Conservation (phyloP, 1,139 yeast genomes). For the Diutina ranongensis region DNA sequence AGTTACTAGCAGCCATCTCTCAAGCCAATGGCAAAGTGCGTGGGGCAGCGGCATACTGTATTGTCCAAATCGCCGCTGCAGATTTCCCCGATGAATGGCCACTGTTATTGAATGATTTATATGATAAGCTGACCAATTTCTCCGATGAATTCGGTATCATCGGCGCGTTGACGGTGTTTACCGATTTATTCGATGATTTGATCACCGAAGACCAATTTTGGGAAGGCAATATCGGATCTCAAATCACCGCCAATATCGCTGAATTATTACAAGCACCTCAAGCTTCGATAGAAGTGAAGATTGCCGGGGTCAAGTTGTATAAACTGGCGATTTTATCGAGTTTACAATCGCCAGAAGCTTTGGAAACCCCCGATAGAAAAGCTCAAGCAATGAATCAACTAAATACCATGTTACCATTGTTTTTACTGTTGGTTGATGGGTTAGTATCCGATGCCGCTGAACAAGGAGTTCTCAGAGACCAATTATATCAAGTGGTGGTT, state of each 20-base stretch:
- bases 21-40: constrained; percentile 51
- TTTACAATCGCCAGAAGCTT: background rate
- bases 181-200: constrained; percentile 76
- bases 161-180: constrained; percentile 63
- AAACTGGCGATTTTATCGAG: background rate
- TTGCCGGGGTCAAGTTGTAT: constrained; percentile 40
- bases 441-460: background rate
- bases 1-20: constrained; percentile 43
- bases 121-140: constrained; percentile 24
- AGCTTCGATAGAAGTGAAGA: constrained; percentile 28
- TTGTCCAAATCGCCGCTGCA: constrained; percentile 76
- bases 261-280: constrained; percentile 22
- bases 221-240: constrained; percentile 53
- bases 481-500: background rate
- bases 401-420: background rate
- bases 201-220: constrained; percentile 82
- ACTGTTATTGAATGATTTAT: constrained; percentile 39
- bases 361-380: background rate
- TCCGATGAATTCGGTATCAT: constrained; percentile 26
- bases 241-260: constrained; percentile 38
- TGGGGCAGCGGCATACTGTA: constrained; percentile 58
- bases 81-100: constrained; percentile 99
- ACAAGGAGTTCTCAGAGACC: background rate
- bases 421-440: background rate
- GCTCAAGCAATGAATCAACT: background rate